Evolutionary conservation across 768 basidiomycete genomes (phyloP).

Genomic region (Boletus speciosus): DNA sequence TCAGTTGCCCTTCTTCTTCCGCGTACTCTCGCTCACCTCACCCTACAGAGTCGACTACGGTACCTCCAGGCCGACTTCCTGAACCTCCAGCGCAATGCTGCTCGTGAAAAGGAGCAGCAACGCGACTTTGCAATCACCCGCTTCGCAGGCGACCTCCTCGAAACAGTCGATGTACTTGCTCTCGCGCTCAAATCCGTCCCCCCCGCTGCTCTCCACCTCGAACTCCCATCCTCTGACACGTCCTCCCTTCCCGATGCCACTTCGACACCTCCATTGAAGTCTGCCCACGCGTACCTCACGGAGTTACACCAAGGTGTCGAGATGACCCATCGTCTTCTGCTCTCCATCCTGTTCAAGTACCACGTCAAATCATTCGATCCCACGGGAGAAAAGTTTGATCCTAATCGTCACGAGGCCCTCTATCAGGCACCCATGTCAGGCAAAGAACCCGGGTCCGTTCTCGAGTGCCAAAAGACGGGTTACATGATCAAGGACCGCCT

Average conservation of each 20-base stretch:
- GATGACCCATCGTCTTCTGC: conserved; percentile 85
- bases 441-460: conserved; percentile 83
- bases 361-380: conserved; percentile 92
- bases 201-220: conserved; percentile 37
- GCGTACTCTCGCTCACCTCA: conserved; percentile 3
- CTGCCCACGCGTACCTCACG: conserved; percentile 53
- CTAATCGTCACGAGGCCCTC: conserved; percentile 91
- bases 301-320: conserved; percentile 86
- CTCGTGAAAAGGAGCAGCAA: conserved; percentile 88
- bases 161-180: conserved; percentile 86
- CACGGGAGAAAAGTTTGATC: conserved; percentile 90
- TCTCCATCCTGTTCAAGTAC: conserved; percentile 88
- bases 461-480: conserved; percentile 87
- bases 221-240: conserved; percentile 24
- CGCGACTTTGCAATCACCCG: conserved; percentile 90
- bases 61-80: conserved; percentile 95
- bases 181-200: conserved; percentile 83
- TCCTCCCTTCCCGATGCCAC: conserved; percentile 30
- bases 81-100: conserved; percentile 89
- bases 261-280: conserved; percentile 42
- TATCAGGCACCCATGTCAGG: conserved; percentile 91
- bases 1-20: conserved; percentile 36
- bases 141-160: conserved; percentile 87
- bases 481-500: conserved; percentile 95
- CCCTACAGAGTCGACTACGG: conserved; percentile 74